Base-by-base conservation (phyloP, 140 eudicot genomes). In the Erigeron philadelphicus region DNA sequence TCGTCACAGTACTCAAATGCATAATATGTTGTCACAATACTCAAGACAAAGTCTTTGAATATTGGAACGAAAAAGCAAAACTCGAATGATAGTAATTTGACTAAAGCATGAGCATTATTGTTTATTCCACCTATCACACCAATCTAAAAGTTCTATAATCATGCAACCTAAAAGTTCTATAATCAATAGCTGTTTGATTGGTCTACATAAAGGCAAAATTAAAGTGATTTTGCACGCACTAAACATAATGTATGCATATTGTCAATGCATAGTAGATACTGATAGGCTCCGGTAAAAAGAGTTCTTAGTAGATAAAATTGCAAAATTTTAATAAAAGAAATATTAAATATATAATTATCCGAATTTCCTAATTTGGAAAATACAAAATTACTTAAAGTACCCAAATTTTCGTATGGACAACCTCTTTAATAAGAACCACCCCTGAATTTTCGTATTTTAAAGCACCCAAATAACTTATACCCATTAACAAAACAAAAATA, bases 11-110 rank as follows among this genome's bases (percentile, higher is more conserved):
- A 25, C 38, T 31, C 38, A 31, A 31, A 31, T 31, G 38, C 38
- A 31, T 31, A 31, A 31, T 4, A n/a, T 54, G 16, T 54, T 11
- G 58, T 70, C 57, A 56, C 21, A n/a, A n/a, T n/a, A n/a, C n/a
- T n/a, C 61, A 18, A 21, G 75, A 48, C 69, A 61, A 61, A 7
- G 16, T 61, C 3, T 38, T 61, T 61, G 49, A 40, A 61, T 25
- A 62, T 63, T 76, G 72, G 54, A 54, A 63, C 60, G 76, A 70
- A 61, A 76, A 76, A 76, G 80, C 76, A 62, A 31, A 75, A 70
- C 64, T 61, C 18, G 75, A 76, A 69, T 42, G 52, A 17, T 70
- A 31, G 38, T 31, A 64, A 40, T 58, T 43, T 64, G 49, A 49
- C 6, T 47, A 17, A 47, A 48, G 48, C 57, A 43, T 21, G 16